Conservation (phyloP, 2,329 filamentous ascomycete genomes). For the Epichloe sylvatica region DNA sequence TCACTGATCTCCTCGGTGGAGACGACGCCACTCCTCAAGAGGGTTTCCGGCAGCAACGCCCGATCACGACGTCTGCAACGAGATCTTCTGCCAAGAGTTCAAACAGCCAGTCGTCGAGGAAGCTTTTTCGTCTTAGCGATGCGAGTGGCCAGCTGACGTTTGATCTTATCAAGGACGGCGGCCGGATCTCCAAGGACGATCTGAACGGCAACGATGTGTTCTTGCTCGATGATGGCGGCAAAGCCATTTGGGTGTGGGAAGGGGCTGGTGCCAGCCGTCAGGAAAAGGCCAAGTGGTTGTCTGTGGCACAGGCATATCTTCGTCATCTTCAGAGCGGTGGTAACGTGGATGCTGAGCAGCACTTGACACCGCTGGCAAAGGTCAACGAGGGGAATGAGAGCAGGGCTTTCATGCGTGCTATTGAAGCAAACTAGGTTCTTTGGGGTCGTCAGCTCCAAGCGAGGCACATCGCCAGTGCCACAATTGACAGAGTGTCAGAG, state of each 20-base stretch:
- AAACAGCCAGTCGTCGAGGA: constrained; percentile 17
- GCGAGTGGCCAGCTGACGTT: constrained; percentile 43
- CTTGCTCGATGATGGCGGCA: constrained; percentile 43
- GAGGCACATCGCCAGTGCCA: no score
- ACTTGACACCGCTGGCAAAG: constrained; percentile 40
- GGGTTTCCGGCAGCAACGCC: constrained; percentile 28
- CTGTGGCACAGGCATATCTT: constrained; percentile 43
- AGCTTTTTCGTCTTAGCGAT: constrained; percentile 50
- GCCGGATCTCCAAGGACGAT: constrained; percentile 29
- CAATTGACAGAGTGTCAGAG: no score
- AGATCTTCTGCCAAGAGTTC: not conserved
- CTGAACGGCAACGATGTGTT: constrained; percentile 49
- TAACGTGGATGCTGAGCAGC: constrained; percentile 13
- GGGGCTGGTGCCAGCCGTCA: constrained; percentile 40
- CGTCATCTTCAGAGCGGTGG: constrained; percentile 23
- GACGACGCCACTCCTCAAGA: constrained; percentile 24
- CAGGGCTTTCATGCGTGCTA: constrained; percentile 33
- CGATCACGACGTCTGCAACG: constrained; percentile 16
- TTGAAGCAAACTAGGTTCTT: constrained; percentile 15
- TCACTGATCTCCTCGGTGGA: constrained; percentile 44
- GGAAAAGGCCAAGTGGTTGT: constrained; percentile 48
- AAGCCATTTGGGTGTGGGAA: constrained; percentile 52
- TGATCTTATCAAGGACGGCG: constrained; percentile 42
- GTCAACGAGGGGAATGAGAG: constrained; percentile 44
- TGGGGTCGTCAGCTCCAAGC: not conserved